Evolutionary conservation across 2,329 filamentous ascomycete species (phyloP).

Genomic region (Ascosphaera apis): DNA sequence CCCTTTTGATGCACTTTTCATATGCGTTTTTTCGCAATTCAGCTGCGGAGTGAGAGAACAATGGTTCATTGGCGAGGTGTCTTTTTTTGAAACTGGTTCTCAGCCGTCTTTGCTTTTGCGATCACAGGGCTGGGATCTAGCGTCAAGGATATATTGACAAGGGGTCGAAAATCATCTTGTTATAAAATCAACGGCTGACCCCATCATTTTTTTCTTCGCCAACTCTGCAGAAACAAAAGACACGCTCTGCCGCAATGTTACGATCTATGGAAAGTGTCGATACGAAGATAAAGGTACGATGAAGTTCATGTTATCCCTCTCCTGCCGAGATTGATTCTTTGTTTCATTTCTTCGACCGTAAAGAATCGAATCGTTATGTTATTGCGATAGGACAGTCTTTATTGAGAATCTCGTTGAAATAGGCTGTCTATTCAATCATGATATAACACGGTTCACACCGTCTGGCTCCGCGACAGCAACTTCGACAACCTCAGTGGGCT

Average conservation of each 20-base stretch:
- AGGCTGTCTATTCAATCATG: conserved; percentile 72
- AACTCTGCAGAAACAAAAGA: conserved; percentile 49
- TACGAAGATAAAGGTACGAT: conserved; percentile 57
- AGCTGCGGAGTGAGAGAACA: too few species aligned
- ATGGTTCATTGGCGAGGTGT: too few species aligned
- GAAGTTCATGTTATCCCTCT: conserved; percentile 2
- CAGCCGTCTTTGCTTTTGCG: too few species aligned
- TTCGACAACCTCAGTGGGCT: not conserved
- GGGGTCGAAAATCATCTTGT: too few species aligned
- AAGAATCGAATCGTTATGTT: not conserved
- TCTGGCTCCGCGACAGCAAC: not conserved
- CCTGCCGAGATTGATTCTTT: not conserved
- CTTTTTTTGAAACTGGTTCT: too few species aligned
- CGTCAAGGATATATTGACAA: too few species aligned
- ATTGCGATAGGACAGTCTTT: not conserved
- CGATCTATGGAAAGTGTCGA: conserved; percentile 81
- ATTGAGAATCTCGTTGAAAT: not conserved
- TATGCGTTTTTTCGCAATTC: not conserved
- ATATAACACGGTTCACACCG: conserved; percentile 13
- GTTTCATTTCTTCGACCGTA: not conserved
- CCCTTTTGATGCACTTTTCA: not conserved
- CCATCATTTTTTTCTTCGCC: conserved; percentile 2
- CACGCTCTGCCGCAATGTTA: conserved; percentile 74
- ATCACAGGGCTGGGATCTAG: too few species aligned
- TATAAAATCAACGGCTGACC: too few species aligned